Percentiles rank a stretch among this genome's conserved stretches.
Evolutionary conservation across 768 basidiomycete species (phyloP).

Genomic region (Pleurotus cornucopiae): DNA sequence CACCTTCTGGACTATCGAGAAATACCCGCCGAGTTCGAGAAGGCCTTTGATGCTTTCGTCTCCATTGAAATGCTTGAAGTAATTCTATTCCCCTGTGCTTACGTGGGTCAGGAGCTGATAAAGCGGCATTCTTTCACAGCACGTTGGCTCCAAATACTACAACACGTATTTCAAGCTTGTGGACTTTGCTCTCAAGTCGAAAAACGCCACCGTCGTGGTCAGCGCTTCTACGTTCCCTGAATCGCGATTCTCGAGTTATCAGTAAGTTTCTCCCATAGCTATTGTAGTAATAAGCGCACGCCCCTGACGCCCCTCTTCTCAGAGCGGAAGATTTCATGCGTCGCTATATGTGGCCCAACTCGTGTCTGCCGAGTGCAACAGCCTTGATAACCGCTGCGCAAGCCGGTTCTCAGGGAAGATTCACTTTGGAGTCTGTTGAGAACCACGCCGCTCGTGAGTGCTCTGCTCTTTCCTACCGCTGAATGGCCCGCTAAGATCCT

Average conservation of each 20-base stretch:
- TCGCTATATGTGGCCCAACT: constrained; percentile 87
- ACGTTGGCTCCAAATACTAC: constrained; percentile 56
- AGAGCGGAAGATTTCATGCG: constrained; percentile 84
- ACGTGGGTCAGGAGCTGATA: constrained; percentile 29
- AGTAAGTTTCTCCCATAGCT: constrained; percentile 39
- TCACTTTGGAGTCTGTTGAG: constrained; percentile 81
- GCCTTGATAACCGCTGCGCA: constrained; percentile 74
- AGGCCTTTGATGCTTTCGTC: constrained; percentile 74
- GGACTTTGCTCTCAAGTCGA: constrained; percentile 71
- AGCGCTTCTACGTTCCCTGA: constrained; percentile 71
- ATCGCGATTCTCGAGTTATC: constrained; percentile 62
- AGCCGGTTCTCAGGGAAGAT: constrained; percentile 63
- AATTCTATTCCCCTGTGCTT: constrained; percentile 33
- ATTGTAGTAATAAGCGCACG: constrained; percentile 6
- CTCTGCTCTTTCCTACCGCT: not conserved
- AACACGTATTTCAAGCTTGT: constrained; percentile 72
- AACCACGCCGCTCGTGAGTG: constrained; percentile 76
- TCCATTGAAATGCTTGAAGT: constrained; percentile 83
- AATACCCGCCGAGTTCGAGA: constrained; percentile 76
- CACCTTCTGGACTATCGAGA: constrained; percentile 91
- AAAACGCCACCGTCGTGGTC: constrained; percentile 63
- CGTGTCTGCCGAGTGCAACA: constrained; percentile 83
- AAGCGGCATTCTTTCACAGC: constrained; percentile 24
- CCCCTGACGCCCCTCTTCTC: not conserved
- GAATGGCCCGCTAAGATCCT: not conserved